These are phyloP conservation scores for Durotheca rogersii DNA, from an alignment of 495 filamentous ascomycete genomes.

Conservation along the genomic window DNA sequence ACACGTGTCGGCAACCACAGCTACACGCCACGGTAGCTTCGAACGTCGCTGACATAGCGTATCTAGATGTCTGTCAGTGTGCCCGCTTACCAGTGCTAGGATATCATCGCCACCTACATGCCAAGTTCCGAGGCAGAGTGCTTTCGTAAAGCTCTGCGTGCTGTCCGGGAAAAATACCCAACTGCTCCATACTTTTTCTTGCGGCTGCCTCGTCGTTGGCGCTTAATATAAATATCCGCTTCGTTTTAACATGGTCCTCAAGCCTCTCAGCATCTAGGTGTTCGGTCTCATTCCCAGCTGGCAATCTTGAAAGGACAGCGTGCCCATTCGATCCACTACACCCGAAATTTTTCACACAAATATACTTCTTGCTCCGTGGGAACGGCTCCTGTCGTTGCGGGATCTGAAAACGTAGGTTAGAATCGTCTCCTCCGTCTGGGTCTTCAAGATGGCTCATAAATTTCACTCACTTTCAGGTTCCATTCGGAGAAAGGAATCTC, in stretches of 20 bases:
- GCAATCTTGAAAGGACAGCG: constrained; percentile 18
- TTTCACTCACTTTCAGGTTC: constrained; percentile 40
- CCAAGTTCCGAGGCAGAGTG: constrained; percentile 42
- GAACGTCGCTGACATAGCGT: constrained; percentile 46
- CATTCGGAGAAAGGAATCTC: constrained; percentile 49
- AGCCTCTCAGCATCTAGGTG: constrained; percentile 22
- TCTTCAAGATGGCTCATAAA: neutral
- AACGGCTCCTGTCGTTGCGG: constrained; percentile 38
- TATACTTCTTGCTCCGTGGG: constrained; percentile 40
- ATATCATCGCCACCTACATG: constrained; percentile 25
- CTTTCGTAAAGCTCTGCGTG: constrained; percentile 48
- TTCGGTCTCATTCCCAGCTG: constrained; percentile 22
- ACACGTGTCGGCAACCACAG: constrained; percentile 40
- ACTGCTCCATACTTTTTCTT: constrained; percentile 30
- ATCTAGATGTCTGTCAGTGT: constrained; percentile 16
- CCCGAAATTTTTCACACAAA: constrained; percentile 47
- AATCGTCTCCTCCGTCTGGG: neutral
- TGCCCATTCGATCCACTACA: constrained; percentile 37
- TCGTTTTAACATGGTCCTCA: constrained; percentile 26
- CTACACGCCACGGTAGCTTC: constrained; percentile 40
- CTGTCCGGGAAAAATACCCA: constrained; percentile 47
- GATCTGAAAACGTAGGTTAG: constrained; percentile 23
- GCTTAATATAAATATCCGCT: constrained; percentile 26
- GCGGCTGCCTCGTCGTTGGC: constrained; percentile 30
- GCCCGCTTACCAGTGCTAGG: neutral